A percentile compares a stretch with the other conserved stretches of the same genome.
Evolutionary conservation across 2,329 filamentous ascomycete genomes (phyloP).

Genomic region (Aspergillus sp.): DNA sequence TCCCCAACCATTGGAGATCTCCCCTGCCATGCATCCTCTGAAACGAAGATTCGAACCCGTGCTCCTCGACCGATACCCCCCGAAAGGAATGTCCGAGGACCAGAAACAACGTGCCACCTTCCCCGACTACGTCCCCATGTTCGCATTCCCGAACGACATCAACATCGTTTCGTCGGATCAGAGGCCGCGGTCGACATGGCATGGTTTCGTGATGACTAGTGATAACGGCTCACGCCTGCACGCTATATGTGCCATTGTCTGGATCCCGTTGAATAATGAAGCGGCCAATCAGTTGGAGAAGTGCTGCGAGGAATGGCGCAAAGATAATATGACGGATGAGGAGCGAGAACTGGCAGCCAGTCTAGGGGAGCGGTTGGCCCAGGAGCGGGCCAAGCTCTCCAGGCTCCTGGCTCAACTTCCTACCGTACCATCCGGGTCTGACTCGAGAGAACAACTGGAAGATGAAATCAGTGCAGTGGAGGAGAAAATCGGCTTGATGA

Average conservation of each 20-base stretch:
- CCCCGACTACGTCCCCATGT: slow-evolving; percentile 98
- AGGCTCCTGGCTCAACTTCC: slow-evolving; percentile 82
- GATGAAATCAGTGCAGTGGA: slow-evolving; percentile 95
- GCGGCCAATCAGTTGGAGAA: slow-evolving; percentile 73
- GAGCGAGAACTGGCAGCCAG: slow-evolving; percentile 92
- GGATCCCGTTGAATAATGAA: slow-evolving; percentile 80
- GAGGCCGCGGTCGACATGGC: slow-evolving; percentile 93
- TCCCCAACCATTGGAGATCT: slow-evolving; percentile 84
- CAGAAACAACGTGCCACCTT: slow-evolving; percentile 78
- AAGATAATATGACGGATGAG: slow-evolving; percentile 95
- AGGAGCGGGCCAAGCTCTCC: slow-evolving; percentile 85
- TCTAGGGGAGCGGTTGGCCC: slow-evolving; percentile 80
- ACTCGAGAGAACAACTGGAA: slow-evolving; percentile 78
- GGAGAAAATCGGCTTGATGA: slow-evolving; percentile 96
- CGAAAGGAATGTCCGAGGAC: slow-evolving; percentile 78
- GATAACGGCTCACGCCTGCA: slow-evolving; percentile 90
- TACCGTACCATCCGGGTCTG: slow-evolving; percentile 73
- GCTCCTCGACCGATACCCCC: slow-evolving; percentile 90
- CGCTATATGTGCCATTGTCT: slow-evolving; percentile 86
- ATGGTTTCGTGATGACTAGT: slow-evolving; percentile 97
- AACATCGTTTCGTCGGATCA: slow-evolving; percentile 95
- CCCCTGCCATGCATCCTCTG: slow-evolving; percentile 92
- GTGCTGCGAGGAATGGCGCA: slow-evolving; percentile 83
- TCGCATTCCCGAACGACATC: slow-evolving; percentile 97
- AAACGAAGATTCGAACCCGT: slow-evolving; percentile 94